Base-by-base conservation (phyloP, 2,329 filamentous ascomycete genomes). In the Alternaria sp. region DNA sequence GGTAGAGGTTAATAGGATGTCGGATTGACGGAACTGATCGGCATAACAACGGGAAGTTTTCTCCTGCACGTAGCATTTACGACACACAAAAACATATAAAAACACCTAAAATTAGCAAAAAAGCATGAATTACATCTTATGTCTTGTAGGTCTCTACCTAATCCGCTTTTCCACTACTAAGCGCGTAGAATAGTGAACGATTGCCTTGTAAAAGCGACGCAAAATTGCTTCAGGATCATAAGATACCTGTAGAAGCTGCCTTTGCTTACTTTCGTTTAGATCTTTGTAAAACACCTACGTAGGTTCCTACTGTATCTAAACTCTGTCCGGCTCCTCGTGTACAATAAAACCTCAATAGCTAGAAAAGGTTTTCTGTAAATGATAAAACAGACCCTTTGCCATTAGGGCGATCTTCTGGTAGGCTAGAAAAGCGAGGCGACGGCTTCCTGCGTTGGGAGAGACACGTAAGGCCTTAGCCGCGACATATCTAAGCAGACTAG, bases 301-400 rank as follows among this genome's bases (percentile, higher is more conserved):
- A 34, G 54, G 61, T 48, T 63, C 54, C 61, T 21, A 63, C 36
- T 63, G 51, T 53, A 63, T 44, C 61, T 29, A 63, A 44, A 63
- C 61, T 44, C 17, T 53, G 6, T 51, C 54, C 10, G 11, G 3
- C 48, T 63, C 39, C 11, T 40, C 33, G 46, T 63, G 37, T 41
- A 63, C 39, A 28, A 63, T 58, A 7, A 39, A 34, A 7, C 61
- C 54, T 34, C 26, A 7, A 34, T 58, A n/a, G 48, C 58, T 63
- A 8, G 51, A 46, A 48, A 46, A 63, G 13, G 40, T 37, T 44
- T 51, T 11, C 28, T 63, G 42, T 23, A 63, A 33, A 55, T 55
- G 10, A 26, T 44, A 52, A 53, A 63, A 63, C 17, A 52, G 51
- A 5, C 46, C 54, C 31, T 51, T 58, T n/a, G 48, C 23, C 17